Evolutionary conservation across 1,284 basidiomycete genomes (phyloP).

Genomic region (Anthracocystis setariae): DNA sequence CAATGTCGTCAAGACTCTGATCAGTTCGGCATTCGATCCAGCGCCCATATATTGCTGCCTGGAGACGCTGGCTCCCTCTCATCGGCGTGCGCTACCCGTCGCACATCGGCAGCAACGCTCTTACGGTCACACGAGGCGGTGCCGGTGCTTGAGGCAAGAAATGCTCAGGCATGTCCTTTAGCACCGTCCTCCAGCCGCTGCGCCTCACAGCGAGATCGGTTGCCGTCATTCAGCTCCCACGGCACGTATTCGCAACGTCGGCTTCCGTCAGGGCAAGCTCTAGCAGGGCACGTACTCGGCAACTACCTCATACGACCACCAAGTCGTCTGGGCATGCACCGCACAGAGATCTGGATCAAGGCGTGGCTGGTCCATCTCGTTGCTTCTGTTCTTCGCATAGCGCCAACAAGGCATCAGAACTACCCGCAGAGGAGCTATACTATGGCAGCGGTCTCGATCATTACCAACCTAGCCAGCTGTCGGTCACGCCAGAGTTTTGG

Average conservation of each 20-base stretch:
- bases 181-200: constrained; percentile 36
- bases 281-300: background rate
- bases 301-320: background rate
- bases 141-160: constrained; percentile 10
- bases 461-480: constrained; percentile 14
- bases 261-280: constrained; percentile 12
- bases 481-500: constrained; percentile 9
- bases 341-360: constrained; percentile 16
- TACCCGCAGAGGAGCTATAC: constrained; percentile 28
- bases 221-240: constrained; percentile 3
- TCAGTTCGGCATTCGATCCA: constrained; percentile 1
- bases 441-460: constrained; percentile 16
- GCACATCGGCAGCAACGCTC: constrained; percentile 1
- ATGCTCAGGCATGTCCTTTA: constrained; percentile 43
- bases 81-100: too few species aligned
- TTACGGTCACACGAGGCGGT: background rate
- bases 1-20: constrained; percentile 16
- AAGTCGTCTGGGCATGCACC: constrained; percentile 25
- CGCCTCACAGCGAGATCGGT: constrained; percentile 25
- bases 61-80: constrained; percentile 35
- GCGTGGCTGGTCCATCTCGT: constrained; percentile 37
- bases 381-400: constrained; percentile 36
- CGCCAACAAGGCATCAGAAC: constrained; percentile 27
- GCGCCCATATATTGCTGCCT: constrained; percentile 16
- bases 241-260: background rate